These are phyloP conservation scores for Colletotrichum higginsianum DNA, from an alignment of 2,329 filamentous ascomycete genomes.

Conservation along the genomic window DNA sequence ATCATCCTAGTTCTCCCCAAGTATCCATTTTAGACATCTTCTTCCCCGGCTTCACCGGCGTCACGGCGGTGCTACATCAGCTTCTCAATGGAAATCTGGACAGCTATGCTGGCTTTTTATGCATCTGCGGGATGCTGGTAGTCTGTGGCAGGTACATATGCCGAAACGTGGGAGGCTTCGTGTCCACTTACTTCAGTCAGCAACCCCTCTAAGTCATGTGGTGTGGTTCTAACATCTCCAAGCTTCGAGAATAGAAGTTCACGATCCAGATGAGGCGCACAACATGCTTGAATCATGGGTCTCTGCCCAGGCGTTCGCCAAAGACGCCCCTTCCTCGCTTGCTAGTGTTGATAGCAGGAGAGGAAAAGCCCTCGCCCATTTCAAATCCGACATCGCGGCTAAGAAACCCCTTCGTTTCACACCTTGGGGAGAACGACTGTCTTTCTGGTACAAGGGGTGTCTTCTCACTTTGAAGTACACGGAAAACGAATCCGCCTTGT, in stretches of 20 bases:
- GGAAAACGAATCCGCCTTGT: not conserved
- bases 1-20: slow-evolving; percentile 9
- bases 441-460: not conserved
- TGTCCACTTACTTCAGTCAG: slow-evolving; percentile 21
- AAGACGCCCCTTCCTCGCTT: slow-evolving; percentile 6
- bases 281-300: slow-evolving; percentile 13
- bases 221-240: not conserved
- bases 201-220: not conserved
- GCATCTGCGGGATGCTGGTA: slow-evolving; percentile 47
- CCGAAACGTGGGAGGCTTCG: slow-evolving; percentile 48
- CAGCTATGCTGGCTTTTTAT: slow-evolving; percentile 10
- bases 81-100: slow-evolving; percentile 26
- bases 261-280: slow-evolving; percentile 3
- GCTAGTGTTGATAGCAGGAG: slow-evolving; percentile 7
- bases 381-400: not conserved
- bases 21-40: slow-evolving; percentile 20
- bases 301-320: slow-evolving; percentile 1
- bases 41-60: slow-evolving; percentile 18
- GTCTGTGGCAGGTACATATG: slow-evolving; percentile 46
- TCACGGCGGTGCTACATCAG: slow-evolving; percentile 6
- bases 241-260: not conserved
- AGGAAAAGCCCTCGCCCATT: not conserved
- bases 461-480: not conserved
- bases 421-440: not conserved
- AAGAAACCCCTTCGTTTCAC: slow-evolving; percentile 8